These are phyloP conservation scores for Fusarium sp. DNA, from an alignment of 2,329 filamentous ascomycete genomes.

Conservation along the genomic window DNA sequence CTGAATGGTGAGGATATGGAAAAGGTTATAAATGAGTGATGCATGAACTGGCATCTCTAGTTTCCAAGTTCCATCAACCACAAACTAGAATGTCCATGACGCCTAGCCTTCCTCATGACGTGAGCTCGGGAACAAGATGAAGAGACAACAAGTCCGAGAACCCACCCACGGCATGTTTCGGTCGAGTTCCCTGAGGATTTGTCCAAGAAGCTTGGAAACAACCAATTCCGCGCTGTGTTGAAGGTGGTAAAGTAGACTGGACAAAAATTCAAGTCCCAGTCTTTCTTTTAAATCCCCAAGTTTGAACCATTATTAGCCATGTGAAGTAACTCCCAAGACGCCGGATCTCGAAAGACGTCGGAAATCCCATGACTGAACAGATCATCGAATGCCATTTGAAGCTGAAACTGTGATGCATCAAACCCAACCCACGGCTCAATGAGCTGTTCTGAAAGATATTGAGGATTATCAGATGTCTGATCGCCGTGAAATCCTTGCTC, in stretches of 20 bases:
- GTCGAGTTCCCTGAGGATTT: background rate
- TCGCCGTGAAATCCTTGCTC: background rate
- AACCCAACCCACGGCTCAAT: background rate
- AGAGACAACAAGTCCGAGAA: too few relatives aligned
- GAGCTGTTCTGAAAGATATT: background rate
- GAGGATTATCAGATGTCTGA: background rate
- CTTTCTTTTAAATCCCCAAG: background rate
- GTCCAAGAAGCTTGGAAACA: background rate
- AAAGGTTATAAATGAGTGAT: too few relatives aligned
- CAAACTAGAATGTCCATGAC: too few relatives aligned
- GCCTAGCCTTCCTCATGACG: too few relatives aligned
- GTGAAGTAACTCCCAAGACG: conserved; percentile 16
- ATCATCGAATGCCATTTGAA: conserved; percentile 9
- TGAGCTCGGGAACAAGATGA: too few relatives aligned
- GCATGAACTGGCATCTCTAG: too few relatives aligned
- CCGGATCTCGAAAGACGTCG: conserved; percentile 11
- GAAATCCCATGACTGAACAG: conserved; percentile 15
- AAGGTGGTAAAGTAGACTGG: background rate
- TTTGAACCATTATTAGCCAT: background rate
- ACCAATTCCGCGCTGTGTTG: background rate
- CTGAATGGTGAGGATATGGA: too few relatives aligned
- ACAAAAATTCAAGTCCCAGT: background rate
- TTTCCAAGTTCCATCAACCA: too few relatives aligned
- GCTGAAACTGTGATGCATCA: background rate
- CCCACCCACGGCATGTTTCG: too few relatives aligned